Conservation (phyloP, 108 stramenopile species). For the Stephanodiscus minutulus region DNA sequence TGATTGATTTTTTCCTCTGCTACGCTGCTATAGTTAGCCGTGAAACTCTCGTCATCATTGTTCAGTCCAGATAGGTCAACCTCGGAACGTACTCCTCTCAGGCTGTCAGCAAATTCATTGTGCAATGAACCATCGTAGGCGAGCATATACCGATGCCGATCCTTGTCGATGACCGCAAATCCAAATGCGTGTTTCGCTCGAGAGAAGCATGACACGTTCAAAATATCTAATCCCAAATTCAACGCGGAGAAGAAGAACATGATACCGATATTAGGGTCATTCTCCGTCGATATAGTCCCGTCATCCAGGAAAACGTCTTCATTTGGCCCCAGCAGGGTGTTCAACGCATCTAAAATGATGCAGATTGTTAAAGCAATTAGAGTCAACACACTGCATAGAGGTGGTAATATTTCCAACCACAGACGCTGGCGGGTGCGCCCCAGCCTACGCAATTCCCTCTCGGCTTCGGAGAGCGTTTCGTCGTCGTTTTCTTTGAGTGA, state of each 20-base stretch:
- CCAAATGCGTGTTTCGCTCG: constrained; percentile 64
- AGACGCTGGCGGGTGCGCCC: constrained; percentile 35
- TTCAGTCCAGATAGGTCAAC: constrained; percentile 24
- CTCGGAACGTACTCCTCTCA: constrained; percentile 18
- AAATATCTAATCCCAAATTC: constrained; percentile 70
- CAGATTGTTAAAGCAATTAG: constrained; percentile 59
- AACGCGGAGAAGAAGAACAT: constrained; percentile 77
- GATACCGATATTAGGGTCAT: constrained; percentile 51
- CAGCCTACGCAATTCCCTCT: constrained; percentile 29
- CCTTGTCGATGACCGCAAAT: constrained; percentile 49
- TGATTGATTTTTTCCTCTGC: constrained; percentile 19
- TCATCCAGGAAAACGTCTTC: constrained; percentile 15
- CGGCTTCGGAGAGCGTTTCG: constrained; percentile 12
- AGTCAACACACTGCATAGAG: constrained; percentile 65
- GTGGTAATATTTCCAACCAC: constrained; percentile 77
- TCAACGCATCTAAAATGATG: constrained; percentile 33
- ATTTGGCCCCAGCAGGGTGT: constrained; percentile 10
- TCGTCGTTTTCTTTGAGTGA: constrained; percentile 28
- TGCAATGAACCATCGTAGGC: constrained; percentile 46
- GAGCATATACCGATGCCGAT: constrained; percentile 45
- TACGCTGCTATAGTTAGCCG: constrained; percentile 18
- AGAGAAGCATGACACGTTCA: constrained; percentile 82
- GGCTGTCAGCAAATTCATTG: constrained; percentile 39
- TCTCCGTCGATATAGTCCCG: constrained; percentile 1
- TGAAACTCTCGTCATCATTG: constrained; percentile 24